A percentile compares a stretch with the other conserved stretches of the same genome.
These are phyloP conservation scores for Trichophyton benhamiae DNA, from an alignment of 2,329 filamentous ascomycete genomes.

Conservation along the genomic window DNA sequence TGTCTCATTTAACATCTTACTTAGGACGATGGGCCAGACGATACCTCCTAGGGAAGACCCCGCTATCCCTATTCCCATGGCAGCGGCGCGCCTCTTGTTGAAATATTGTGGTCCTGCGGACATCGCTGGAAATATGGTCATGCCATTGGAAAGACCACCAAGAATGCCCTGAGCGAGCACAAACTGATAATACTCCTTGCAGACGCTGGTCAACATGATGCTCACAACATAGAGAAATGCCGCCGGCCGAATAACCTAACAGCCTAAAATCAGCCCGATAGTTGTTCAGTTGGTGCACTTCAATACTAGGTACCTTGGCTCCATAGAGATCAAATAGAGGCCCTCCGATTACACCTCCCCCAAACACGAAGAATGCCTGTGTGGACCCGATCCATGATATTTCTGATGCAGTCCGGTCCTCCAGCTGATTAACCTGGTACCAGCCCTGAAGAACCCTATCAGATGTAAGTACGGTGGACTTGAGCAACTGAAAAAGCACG, in stretches of 20 bases:
- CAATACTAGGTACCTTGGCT: slow-evolving; percentile 17
- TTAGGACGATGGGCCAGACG: slow-evolving; percentile 41
- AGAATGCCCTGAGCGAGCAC: slow-evolving; percentile 29
- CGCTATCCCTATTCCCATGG: slow-evolving; percentile 47
- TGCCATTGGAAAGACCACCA: slow-evolving; percentile 21
- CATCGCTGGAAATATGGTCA: slow-evolving; percentile 22
- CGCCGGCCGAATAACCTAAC: no score
- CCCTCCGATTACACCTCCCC: slow-evolving; percentile 19
- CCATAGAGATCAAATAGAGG: slow-evolving; percentile 23
- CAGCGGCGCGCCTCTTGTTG: slow-evolving; percentile 39
- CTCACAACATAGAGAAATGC: no score
- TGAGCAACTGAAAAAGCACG: neutral
- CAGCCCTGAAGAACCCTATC: no score
- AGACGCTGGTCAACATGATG: no score
- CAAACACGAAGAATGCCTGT: slow-evolving; percentile 24
- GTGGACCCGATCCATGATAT: slow-evolving; percentile 27
- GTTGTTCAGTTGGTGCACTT: no score
- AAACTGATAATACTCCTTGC: slow-evolving; percentile 25
- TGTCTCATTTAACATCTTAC: slow-evolving; percentile 27
- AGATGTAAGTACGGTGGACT: neutral
- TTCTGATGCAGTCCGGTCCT: slow-evolving; percentile 13
- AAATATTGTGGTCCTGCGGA: slow-evolving; percentile 16
- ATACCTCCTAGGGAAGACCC: slow-evolving; percentile 45
- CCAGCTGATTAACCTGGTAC: no score
- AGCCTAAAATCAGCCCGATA: no score